phyloP scores from a whole-genome alignment of 495 filamentous ascomycete species.

The Penicillium diatomitis region DNA sequence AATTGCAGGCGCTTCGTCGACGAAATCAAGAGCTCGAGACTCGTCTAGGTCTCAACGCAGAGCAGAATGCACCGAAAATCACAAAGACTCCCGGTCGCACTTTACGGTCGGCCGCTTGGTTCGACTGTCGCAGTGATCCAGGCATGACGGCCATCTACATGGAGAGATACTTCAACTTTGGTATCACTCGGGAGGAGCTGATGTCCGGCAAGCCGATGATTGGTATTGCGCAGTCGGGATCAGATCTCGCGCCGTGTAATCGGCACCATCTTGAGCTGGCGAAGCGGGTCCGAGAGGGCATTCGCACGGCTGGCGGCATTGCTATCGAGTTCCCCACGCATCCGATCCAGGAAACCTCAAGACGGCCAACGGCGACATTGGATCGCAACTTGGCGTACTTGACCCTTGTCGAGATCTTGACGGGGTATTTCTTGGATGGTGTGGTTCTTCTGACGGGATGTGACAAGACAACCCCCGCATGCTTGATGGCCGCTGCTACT shows the following conservation, averaged over 20 bases:
- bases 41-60: constrained; percentile 6
- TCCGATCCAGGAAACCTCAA: constrained; percentile 44
- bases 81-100: constrained; percentile 18
- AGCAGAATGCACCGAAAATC: constrained; percentile 2
- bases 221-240: constrained; percentile 48
- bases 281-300: constrained; percentile 46
- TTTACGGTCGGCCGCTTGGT: constrained; percentile 40
- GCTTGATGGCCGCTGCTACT: constrained; percentile 49
- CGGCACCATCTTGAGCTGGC: constrained; percentile 43
- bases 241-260: constrained; percentile 47
- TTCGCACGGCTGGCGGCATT: constrained; percentile 44
- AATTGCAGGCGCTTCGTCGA: constrained; percentile 14
- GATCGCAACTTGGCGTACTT: constrained; percentile 48
- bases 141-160: constrained; percentile 46
- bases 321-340: constrained; percentile 49
- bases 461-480: constrained; percentile 49
- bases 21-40: constrained; percentile 21
- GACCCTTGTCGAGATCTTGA: constrained; percentile 42
- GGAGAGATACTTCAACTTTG: constrained; percentile 49
- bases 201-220: constrained; percentile 48
- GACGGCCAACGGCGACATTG: constrained; percentile 42
- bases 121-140: constrained; percentile 35
- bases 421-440: constrained; percentile 45
- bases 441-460: constrained; percentile 49
- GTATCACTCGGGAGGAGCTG: constrained; percentile 44